Percentiles rank a stretch among this genome's conserved stretches.
Conservation (phyloP, 345 rosid genomes). For the Salix suchowensis region DNA sequence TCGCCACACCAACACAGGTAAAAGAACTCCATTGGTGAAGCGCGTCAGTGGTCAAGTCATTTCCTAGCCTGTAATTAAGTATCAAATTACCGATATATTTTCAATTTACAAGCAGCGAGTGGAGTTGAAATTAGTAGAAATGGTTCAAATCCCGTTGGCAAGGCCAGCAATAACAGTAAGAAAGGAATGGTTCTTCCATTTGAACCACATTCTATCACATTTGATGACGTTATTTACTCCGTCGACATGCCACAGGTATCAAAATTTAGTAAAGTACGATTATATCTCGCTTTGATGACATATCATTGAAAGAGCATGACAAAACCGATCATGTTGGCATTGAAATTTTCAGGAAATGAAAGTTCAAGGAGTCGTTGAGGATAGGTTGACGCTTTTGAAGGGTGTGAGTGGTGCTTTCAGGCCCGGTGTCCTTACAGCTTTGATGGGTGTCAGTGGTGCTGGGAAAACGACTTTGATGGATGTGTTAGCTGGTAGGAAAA, state of each 20-base stretch:
- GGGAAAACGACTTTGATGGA: conserved; percentile 89
- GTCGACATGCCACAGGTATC: conserved; percentile 80
- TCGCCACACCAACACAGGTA: conserved; percentile 9
- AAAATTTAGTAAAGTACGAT: neutral
- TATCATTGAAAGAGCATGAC: neutral
- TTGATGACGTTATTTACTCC: conserved; percentile 51
- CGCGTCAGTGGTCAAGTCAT: neutral
- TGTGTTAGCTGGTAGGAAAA: conserved; percentile 83
- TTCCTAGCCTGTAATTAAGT: neutral
- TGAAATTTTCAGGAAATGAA: conserved; percentile 46
- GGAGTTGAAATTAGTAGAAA: neutral
- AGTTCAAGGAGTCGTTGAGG: conserved; percentile 49
- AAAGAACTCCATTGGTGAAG: neutral
- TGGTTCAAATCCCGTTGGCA: neutral
- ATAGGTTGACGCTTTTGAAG: conserved; percentile 59
- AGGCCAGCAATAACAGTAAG: conserved; percentile 23
- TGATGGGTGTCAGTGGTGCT: conserved; percentile 81
- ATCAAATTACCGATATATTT: neutral
- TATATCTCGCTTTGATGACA: neutral
- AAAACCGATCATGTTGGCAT: neutral
- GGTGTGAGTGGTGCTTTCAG: conserved; percentile 77
- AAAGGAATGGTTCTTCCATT: conserved; percentile 80
- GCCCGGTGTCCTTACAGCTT: conserved; percentile 80
- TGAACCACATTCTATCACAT: conserved; percentile 57
- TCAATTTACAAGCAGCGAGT: neutral